A percentile compares a stretch with the other conserved stretches of the same genome.
These are phyloP conservation scores for Echites panduratus DNA, from an alignment of 257 asterid species.

Conservation along the genomic window DNA sequence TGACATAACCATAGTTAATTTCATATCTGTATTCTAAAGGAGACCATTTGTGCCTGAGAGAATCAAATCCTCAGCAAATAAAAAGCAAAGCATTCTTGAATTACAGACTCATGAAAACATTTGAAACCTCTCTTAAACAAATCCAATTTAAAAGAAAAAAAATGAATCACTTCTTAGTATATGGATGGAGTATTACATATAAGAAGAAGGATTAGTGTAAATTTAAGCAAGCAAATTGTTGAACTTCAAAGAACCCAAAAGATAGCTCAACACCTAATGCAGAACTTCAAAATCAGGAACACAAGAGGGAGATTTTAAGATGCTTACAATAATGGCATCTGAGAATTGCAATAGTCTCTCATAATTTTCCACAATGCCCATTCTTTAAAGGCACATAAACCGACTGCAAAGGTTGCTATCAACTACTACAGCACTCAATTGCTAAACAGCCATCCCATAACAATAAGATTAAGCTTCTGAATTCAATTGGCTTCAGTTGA, in stretches of 20 bases:
- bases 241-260: not conserved
- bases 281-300: not conserved
- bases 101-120: not conserved
- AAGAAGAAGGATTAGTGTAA: not conserved
- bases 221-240: not conserved
- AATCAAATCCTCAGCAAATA: not conserved
- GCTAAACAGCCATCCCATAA: constrained; percentile 39
- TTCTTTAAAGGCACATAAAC: constrained; percentile 99
- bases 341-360: constrained; percentile 84
- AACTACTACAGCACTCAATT: constrained; percentile 91
- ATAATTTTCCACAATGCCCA: constrained; percentile 94
- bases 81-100: not conserved
- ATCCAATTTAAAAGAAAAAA: not conserved
- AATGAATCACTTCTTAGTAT: not conserved
- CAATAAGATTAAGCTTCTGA: not conserved
- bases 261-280: not conserved
- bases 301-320: not conserved
- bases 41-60: not conserved
- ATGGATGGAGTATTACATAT: not conserved
- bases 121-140: not conserved
- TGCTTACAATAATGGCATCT: constrained; percentile 88
- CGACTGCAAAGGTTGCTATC: constrained; percentile 97
- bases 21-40: not conserved
- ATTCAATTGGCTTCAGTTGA: too few relatives aligned
- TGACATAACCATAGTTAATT: not conserved